A percentile compares a stretch with the other conserved stretches of the same genome.
Conservation (phyloP, 1,139 yeast genomes). For the Sugiyamaella xylanicola region DNA sequence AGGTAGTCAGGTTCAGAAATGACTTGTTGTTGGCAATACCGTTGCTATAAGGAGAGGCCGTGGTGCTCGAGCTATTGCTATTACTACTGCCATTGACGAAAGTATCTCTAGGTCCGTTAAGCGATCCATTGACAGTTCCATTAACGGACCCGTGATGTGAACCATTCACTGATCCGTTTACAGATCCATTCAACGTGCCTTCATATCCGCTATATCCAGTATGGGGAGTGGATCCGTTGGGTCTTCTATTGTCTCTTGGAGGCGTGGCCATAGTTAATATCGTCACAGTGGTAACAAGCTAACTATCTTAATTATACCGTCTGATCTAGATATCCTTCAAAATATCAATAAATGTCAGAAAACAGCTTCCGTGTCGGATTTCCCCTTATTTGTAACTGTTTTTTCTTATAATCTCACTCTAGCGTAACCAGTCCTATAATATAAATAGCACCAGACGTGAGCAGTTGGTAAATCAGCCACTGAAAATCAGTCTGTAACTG, state of each 20-base stretch:
- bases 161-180: constrained; percentile 3
- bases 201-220: neutral
- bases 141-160: too few species aligned
- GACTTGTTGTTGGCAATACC: constrained; percentile 22
- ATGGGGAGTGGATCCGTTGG: neutral
- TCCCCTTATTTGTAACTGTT: too few species aligned
- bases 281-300: too few species aligned
- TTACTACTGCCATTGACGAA: neutral
- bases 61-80: neutral
- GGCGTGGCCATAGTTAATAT: neutral
- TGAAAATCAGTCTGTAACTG: neutral
- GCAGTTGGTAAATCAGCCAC: neutral
- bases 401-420: too few species aligned
- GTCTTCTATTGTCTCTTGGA: neutral
- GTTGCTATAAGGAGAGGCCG: constrained; percentile 11
- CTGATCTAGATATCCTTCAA: neutral
- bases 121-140: neutral
- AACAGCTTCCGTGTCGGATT: too few species aligned
- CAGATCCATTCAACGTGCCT: neutral
- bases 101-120: neutral
- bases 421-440: too few species aligned
- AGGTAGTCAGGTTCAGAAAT: constrained; percentile 35
- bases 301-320: too few species aligned
- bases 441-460: too few species aligned
- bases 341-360: neutral